A percentile compares a stretch with the other conserved stretches of the same genome.
phyloP scores from a whole-genome alignment of 768 basidiomycete species.

The Lactarius vividus region DNA sequence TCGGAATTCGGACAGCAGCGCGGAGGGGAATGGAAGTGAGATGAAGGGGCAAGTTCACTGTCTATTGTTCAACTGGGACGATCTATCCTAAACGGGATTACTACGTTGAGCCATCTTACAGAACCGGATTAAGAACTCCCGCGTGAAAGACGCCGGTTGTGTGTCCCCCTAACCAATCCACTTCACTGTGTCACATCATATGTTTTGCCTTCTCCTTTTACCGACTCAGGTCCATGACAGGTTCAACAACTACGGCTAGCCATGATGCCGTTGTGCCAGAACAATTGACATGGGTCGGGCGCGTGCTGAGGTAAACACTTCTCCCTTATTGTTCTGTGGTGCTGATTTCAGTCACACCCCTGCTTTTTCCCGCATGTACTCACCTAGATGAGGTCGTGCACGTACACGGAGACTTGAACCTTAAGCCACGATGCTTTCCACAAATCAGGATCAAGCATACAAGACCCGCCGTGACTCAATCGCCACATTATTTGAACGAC shows the following conservation, averaged over 20 bases:
- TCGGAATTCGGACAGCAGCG: neutral
- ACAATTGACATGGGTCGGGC: slow-evolving; percentile 22
- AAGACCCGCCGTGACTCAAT: slow-evolving; percentile 3
- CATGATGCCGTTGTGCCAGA: slow-evolving; percentile 17
- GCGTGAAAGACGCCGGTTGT: slow-evolving; percentile 3
- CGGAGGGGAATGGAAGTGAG: slow-evolving; percentile 3
- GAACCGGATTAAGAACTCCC: neutral
- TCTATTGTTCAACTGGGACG: slow-evolving; percentile 22
- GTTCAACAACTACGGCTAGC: slow-evolving; percentile 10
- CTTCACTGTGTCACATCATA: slow-evolving; percentile 18
- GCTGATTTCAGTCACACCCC: slow-evolving; percentile 3
- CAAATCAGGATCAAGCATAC: neutral
- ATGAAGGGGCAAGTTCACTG: slow-evolving; percentile 12
- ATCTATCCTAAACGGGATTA: slow-evolving; percentile 21
- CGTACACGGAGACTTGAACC: slow-evolving; percentile 2
- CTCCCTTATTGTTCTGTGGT: slow-evolving; percentile 27
- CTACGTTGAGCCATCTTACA: neutral
- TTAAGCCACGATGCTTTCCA: neutral
- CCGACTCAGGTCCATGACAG: slow-evolving; percentile 14
- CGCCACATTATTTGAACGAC: neutral
- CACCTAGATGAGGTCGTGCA: neutral
- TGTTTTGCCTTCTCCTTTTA: slow-evolving; percentile 16
- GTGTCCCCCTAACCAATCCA: neutral
- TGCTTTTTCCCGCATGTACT: slow-evolving; percentile 2
- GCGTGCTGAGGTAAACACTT: slow-evolving; percentile 24